A percentile compares a stretch with the other conserved stretches of the same genome.
Evolutionary conservation across 345 rosid species (phyloP).

Genomic region (Rhodamnia rubescens): DNA sequence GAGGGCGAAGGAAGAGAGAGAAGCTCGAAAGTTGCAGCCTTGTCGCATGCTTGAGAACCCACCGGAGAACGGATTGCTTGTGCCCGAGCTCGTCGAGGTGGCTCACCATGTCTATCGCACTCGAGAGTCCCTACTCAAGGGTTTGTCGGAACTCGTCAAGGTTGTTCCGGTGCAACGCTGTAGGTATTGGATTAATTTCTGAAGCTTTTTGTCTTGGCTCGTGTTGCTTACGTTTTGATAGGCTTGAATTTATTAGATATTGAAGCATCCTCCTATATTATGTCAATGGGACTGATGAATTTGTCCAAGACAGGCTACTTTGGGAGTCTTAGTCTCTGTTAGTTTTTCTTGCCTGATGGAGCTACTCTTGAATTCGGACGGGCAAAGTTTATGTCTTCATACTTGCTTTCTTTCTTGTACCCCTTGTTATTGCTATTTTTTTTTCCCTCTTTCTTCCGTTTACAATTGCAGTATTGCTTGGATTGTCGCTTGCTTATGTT

Average conservation of each 20-base stretch:
- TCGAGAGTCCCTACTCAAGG: slow-evolving; percentile 37
- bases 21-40: slow-evolving; percentile 53
- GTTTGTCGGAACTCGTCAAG: slow-evolving; percentile 34
- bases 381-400: neutral
- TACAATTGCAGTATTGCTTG: neutral
- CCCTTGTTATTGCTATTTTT: neutral
- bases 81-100: slow-evolving; percentile 57
- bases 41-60: slow-evolving; percentile 57
- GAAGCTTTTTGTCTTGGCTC: neutral
- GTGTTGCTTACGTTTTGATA: neutral
- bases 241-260: neutral
- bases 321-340: neutral
- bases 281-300: neutral
- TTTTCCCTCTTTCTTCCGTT: neutral
- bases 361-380: neutral
- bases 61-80: slow-evolving; percentile 70
- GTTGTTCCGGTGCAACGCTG: slow-evolving; percentile 54
- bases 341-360: neutral
- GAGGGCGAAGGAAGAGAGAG: slow-evolving; percentile 58
- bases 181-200: slow-evolving; percentile 20
- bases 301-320: neutral
- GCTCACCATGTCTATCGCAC: slow-evolving; percentile 55
- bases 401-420: neutral
- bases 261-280: neutral
- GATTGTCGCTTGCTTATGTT: neutral